These are phyloP conservation scores for Ophiostoma quercus DNA, from an alignment of 2,329 filamentous ascomycete genomes.

Conservation along the genomic window DNA sequence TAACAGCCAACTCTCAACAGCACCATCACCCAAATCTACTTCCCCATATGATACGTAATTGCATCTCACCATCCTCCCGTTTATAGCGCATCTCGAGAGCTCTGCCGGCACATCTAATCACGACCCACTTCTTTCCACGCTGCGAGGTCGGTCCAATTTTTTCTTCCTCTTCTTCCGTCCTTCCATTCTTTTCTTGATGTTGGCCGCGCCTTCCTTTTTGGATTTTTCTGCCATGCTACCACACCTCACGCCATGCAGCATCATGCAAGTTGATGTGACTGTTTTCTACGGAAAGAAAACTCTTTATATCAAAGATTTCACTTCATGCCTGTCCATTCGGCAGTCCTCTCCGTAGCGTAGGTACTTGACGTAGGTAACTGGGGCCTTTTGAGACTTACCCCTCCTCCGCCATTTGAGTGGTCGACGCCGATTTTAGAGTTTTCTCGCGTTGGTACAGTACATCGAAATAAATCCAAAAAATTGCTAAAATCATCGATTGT, in stretches of 20 bases:
- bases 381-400: background rate
- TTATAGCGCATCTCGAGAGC: constrained; percentile 11
- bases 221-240: background rate
- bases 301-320: background rate
- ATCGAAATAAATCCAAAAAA: background rate
- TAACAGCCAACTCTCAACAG: no score
- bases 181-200: no score
- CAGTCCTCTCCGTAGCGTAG: background rate
- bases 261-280: background rate
- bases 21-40: background rate
- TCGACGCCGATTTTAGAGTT: constrained; percentile 1
- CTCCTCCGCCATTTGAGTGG: constrained; percentile 12
- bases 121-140: background rate
- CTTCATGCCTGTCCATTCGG: background rate
- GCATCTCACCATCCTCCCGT: constrained; percentile 6
- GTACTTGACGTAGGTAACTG: background rate
- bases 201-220: background rate
- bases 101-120: constrained; percentile 18
- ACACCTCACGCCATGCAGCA: background rate
- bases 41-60: constrained; percentile 9
- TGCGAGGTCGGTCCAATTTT: constrained; percentile 23
- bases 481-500: background rate
- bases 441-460: background rate
- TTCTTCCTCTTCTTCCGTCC: constrained; percentile 14
- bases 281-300: background rate